These are phyloP conservation scores for Aeschynomene evenia DNA, from an alignment of 306 rosid species.

Conservation along the genomic window DNA sequence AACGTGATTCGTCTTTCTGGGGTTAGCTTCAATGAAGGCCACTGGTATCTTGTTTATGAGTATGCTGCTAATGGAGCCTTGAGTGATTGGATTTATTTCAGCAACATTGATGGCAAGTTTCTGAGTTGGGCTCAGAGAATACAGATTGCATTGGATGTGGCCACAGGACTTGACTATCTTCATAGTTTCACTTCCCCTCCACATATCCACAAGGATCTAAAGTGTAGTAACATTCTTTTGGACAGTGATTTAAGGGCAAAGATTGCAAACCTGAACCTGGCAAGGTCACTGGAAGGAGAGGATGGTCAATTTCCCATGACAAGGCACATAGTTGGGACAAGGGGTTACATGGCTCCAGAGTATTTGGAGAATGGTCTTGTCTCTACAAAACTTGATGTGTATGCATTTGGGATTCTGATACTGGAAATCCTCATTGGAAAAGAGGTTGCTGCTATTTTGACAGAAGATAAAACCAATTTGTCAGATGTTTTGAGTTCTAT, in stretches of 20 bases:
- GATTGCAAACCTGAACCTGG: slow-evolving; percentile 59
- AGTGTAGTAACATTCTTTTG: slow-evolving; percentile 63
- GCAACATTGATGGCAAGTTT: slow-evolving; percentile 36
- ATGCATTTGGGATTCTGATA: slow-evolving; percentile 72
- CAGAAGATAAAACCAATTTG: slow-evolving; percentile 41
- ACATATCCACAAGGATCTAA: slow-evolving; percentile 78
- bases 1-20: slow-evolving; percentile 80
- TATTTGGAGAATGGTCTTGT: slow-evolving; percentile 78
- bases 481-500: slow-evolving; percentile 32
- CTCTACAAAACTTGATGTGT: slow-evolving; percentile 79
- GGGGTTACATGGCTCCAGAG: slow-evolving; percentile 95
- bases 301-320: slow-evolving; percentile 62
- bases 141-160: slow-evolving; percentile 74
- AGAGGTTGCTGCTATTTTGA: slow-evolving; percentile 49
- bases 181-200: slow-evolving; percentile 72
- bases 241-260: slow-evolving; percentile 66
- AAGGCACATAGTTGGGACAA: slow-evolving; percentile 79
- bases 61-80: slow-evolving; percentile 76
- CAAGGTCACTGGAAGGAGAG: slow-evolving; percentile 49
- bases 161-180: slow-evolving; percentile 76
- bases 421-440: slow-evolving; percentile 74
- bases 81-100: slow-evolving; percentile 62
- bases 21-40: slow-evolving; percentile 64
- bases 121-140: slow-evolving; percentile 73
- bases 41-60: slow-evolving; percentile 80